phyloP scores from a whole-genome alignment of 2,329 filamentous ascomycete species.

The Geosmithia putterillii region DNA sequence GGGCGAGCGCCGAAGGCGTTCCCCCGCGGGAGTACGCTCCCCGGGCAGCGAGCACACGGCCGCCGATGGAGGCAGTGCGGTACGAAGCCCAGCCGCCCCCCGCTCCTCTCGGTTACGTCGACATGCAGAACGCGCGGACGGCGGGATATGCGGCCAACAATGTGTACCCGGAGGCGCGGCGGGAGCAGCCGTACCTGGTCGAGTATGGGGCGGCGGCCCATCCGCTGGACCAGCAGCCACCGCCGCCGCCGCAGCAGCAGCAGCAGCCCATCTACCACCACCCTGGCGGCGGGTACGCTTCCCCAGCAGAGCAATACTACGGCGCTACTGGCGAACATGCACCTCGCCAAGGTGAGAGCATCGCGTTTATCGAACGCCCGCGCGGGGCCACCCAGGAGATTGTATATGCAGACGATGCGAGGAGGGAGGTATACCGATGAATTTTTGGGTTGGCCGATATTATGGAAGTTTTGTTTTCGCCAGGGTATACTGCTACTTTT shows the following conservation, averaged over 20 bases:
- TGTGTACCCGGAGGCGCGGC: constrained; percentile 14
- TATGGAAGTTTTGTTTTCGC: neutral
- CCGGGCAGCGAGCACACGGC: constrained; percentile 46
- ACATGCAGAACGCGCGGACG: constrained; percentile 29
- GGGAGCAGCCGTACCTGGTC: constrained; percentile 18
- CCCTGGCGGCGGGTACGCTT: too few relatives aligned
- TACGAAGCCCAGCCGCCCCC: too few relatives aligned
- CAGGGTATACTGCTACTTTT: too few relatives aligned
- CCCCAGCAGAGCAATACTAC: constrained; percentile 6
- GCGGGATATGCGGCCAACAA: constrained; percentile 16
- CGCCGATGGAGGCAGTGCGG: constrained; percentile 26
- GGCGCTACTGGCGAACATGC: constrained; percentile 17
- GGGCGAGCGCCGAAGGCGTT: constrained; percentile 26
- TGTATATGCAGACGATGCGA: constrained; percentile 29
- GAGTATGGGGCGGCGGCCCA: constrained; percentile 10
- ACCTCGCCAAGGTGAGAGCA: constrained; percentile 17
- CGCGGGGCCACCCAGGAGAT: constrained; percentile 27
- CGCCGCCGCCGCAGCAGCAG: too few relatives aligned
- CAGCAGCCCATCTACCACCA: too few relatives aligned
- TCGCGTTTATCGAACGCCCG: constrained; percentile 31
- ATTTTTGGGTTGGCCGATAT: too few relatives aligned
- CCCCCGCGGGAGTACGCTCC: constrained; percentile 38
- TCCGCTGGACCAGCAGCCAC: constrained; percentile 3
- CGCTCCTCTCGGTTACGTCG: constrained; percentile 27
- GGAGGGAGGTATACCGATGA: constrained; percentile 22